Base-by-base conservation (phyloP, 2,329 filamentous ascomycete species). In the Cladosporium austrohemisphaericum region DNA sequence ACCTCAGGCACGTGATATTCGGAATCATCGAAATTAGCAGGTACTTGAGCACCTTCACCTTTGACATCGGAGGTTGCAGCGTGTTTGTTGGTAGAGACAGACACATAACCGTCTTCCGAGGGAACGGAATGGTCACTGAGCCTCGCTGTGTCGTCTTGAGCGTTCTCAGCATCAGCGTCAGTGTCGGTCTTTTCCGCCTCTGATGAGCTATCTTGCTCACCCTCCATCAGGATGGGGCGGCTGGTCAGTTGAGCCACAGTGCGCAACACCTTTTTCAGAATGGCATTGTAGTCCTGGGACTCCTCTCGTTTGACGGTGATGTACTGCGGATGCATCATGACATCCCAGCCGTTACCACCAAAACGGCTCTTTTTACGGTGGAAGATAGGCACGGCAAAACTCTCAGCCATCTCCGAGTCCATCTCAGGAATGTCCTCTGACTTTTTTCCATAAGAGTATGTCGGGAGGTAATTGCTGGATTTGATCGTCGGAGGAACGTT, bases 31-130 rank as follows among this genome's bases (percentile, higher is more conserved):
- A 63, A 61, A 8, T 52, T 51, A 9, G 55, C 48, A 14, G 62
- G 64, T 33, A 65, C 64, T 19, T 55, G 51, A 18, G 52, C 26
- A 16, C 55, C 38, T 3, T 47, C 18, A 4, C 58, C 56, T 50
- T 76, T 72, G 13, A 63, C 63, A 2, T n/a, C n/a, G n/a, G n/a
- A n/a, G n/a, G n/a, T n/a, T 11, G 23, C 41, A 41, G 37, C 14
- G 2, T 19, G 8, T 6, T 45, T 46, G 14, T 82, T 83, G 84
- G 96, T 91, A 1, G 86, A 87, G 13, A 98, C 84, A 63, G 96
- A 88, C 5, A 97, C 87, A 61, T 96, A 81, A 53, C 88, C 88
- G 53, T 96, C 91, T 65, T 96, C 92, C 8, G 89, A 87, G 64
- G 91, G 85, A 2, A 95, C 79, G 3, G 91, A 95, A 22, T 81